Evolutionary conservation across 202 grass and related monocot genomes (phyloP), one percentile per base, ranked within the genome.

Genomic region (Carex sylvatica): DNA sequence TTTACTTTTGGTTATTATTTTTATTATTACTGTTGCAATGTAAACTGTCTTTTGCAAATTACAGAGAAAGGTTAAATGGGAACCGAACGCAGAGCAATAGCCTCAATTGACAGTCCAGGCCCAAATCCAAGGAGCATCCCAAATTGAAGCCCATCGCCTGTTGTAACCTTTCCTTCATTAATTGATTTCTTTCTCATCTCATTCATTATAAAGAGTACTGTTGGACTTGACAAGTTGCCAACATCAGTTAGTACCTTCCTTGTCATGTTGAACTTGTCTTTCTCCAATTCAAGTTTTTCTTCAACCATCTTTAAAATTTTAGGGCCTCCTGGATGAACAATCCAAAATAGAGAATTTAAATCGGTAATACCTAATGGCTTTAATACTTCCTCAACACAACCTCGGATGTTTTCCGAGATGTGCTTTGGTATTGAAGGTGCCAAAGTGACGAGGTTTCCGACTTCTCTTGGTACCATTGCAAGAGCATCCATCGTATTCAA

Each of bases 101-200:
- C 68, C 33, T 85, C 84, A 24, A 85, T 78, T 6, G 84, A 79
- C 4, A 85, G 84, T 6, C 84, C 84, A 6, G 84, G 84, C 9
- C 84, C 84, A 30, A 85, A 80, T 5, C 75, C 81, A 12, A 83
- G 60, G 40, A 83, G 81, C 49, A 83, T 60, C 0, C 67, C 81
- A 55, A 68, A 83, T 18, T 83, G 67, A 6, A 83, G 18, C 14
- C 83, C 83, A 28, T 84, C 70, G 2, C 83, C 83, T 9, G 84
- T 85, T 3, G 84, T 80, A 14, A 63, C n/a, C 51, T 70, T 85
- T n/a, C 74, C 84, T 31, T 85, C 84, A 31, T 61, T 78, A 3
- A 67, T 42, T 36, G 84, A 85, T 4, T 67, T 63, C 26, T 49
- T 79, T n/a, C 74, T 61, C 84, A 80, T 85, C 75, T 85, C 84